These are phyloP conservation scores for Stevia rebaudiana DNA, from an alignment of 140 eudicot genomes.

Conservation along the genomic window DNA sequence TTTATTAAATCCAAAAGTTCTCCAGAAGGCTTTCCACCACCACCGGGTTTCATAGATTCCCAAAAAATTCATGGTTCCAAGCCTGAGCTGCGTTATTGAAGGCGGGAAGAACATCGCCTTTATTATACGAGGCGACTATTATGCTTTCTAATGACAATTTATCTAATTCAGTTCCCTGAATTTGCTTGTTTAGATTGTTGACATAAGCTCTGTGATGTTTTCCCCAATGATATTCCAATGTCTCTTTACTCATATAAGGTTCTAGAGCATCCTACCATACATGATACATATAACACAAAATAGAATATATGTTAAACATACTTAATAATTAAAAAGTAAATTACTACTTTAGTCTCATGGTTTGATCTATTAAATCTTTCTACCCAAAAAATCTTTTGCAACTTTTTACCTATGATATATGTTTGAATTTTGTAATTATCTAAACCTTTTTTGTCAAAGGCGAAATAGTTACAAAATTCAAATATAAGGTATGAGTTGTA, in stretches of 20 bases:
- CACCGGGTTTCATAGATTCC: conserved; percentile 98
- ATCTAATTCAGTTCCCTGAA: conserved; percentile 77
- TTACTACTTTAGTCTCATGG: too few species aligned
- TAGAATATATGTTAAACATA: not conserved
- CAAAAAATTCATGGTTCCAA: conserved; percentile 98
- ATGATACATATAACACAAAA: conserved; percentile 13
- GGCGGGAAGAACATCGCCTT: conserved; percentile 69
- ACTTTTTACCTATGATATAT: too few species aligned
- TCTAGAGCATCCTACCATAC: conserved; percentile 69
- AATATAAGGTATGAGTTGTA: too few species aligned
- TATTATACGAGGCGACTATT: conserved; percentile 59
- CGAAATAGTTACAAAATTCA: too few species aligned
- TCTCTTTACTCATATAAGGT: conserved; percentile 90
- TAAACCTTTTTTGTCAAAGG: too few species aligned
- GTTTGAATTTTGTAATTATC: too few species aligned
- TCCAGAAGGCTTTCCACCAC: conserved; percentile 89
- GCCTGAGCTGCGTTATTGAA: conserved; percentile 94
- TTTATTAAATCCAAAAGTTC: conserved; percentile 63
- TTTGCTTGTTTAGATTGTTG: conserved; percentile 85
- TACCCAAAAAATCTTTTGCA: too few species aligned
- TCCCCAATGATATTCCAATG: conserved; percentile 93
- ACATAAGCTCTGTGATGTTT: conserved; percentile 84
- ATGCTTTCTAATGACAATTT: conserved; percentile 61
- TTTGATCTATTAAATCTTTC: too few species aligned
- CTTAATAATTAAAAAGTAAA: not conserved